Percentiles rank a stretch among this genome's conserved stretches.
These are phyloP conservation scores for Epichloe sylvatica DNA, from an alignment of 2,329 filamentous ascomycete genomes.

Conservation along the genomic window DNA sequence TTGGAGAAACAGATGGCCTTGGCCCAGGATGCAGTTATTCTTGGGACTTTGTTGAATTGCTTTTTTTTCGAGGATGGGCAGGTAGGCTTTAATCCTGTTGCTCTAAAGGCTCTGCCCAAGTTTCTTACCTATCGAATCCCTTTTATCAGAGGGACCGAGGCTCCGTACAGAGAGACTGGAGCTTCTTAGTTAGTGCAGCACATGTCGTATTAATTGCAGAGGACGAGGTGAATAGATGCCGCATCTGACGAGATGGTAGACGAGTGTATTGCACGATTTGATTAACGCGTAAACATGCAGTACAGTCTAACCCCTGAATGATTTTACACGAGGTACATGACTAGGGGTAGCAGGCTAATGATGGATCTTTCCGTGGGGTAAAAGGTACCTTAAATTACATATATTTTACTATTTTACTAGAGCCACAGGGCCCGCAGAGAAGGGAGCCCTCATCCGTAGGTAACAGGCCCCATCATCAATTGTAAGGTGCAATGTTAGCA, in stretches of 20 bases:
- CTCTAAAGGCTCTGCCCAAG: conserved; percentile 14
- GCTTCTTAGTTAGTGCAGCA: background rate
- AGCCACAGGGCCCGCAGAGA: too few relatives aligned
- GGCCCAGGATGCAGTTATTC: conserved; percentile 17
- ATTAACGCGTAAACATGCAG: background rate
- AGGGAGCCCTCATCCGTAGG: too few relatives aligned
- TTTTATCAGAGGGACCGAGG: conserved; percentile 1
- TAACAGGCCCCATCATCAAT: too few relatives aligned
- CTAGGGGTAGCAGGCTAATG: too few relatives aligned
- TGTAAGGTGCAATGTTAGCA: too few relatives aligned
- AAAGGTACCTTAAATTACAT: too few relatives aligned
- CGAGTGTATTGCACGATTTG: background rate
- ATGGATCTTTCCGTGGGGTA: too few relatives aligned
- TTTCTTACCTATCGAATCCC: conserved; percentile 14
- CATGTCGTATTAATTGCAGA: background rate
- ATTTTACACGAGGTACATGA: too few relatives aligned
- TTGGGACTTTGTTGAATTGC: conserved; percentile 15
- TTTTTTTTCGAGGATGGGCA: conserved; percentile 16
- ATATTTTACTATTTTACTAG: too few relatives aligned
- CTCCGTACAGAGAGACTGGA: background rate
- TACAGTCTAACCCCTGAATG: too few relatives aligned
- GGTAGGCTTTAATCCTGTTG: conserved; percentile 9
- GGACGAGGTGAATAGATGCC: background rate
- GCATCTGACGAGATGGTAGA: background rate
- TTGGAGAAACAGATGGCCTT: conserved; percentile 19